Percentiles rank a stretch among this genome's conserved stretches.
Evolutionary conservation across 2,329 filamentous ascomycete species (phyloP).

Genomic region (Trichoderma pleuroti): DNA sequence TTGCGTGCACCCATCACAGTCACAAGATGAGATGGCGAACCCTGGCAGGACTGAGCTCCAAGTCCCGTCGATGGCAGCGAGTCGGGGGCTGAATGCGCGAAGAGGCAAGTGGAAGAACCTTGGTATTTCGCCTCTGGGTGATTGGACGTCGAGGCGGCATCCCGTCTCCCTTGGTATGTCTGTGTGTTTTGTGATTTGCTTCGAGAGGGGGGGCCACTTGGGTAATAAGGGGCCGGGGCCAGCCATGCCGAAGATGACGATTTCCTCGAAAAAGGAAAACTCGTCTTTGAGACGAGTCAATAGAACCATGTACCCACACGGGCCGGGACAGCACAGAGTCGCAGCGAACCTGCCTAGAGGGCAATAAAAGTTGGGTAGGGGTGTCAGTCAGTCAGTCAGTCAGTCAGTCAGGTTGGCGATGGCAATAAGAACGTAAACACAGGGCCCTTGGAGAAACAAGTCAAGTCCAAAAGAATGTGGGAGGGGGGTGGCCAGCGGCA

Average conservation of each 20-base stretch:
- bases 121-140: neutral
- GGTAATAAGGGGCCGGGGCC: neutral
- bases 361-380: neutral
- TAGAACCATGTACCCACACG: neutral
- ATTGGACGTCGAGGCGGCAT: neutral
- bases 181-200: conserved; percentile 9
- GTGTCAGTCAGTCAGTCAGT: neutral
- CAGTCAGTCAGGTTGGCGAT: neutral
- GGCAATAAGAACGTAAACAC: conserved; percentile 1
- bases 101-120: neutral
- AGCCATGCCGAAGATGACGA: neutral
- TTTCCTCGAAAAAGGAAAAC: neutral
- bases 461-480: neutral
- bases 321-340: neutral
- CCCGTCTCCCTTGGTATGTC: neutral
- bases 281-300: neutral
- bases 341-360: neutral
- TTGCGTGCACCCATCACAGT: neutral
- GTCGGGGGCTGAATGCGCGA: neutral
- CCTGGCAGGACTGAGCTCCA: neutral
- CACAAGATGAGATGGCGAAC: neutral
- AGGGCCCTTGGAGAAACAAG: neutral
- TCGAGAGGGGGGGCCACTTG: neutral
- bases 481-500: conserved; percentile 3
- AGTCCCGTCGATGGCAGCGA: neutral